Conservation (phyloP, 1,284 basidiomycete species). For the Pyrrhoderma noxium region DNA sequence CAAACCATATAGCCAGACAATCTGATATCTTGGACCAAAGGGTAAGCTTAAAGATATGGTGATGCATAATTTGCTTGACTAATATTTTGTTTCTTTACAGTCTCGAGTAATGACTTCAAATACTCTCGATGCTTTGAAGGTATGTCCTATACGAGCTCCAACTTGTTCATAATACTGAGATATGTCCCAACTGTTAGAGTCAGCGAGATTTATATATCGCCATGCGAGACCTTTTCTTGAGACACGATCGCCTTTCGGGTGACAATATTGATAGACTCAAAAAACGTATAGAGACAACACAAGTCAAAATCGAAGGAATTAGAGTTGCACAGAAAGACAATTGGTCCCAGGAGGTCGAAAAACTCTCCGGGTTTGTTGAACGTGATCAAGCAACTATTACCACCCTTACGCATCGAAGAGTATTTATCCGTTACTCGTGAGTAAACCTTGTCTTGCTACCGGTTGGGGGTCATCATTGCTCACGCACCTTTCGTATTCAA, state of each 20-base stretch:
- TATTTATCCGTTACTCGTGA: conserved; percentile 81
- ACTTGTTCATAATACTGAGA: no score
- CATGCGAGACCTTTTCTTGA: conserved; percentile 75
- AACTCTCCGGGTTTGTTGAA: conserved; percentile 59
- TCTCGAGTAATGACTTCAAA: conserved; percentile 53
- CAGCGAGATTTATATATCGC: conserved; percentile 87
- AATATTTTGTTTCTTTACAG: conserved; percentile 29
- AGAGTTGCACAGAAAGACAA: conserved; percentile 65
- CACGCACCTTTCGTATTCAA: background rate
- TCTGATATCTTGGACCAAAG: conserved; percentile 73
- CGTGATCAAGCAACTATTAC: conserved; percentile 71
- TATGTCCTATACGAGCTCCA: conserved; percentile 24
- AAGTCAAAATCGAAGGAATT: conserved; percentile 68
- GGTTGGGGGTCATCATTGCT: no score
- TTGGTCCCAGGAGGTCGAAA: conserved; percentile 79
- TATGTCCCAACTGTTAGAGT: conserved; percentile 43
- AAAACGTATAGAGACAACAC: conserved; percentile 73
- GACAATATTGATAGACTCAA: conserved; percentile 82
- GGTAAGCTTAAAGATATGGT: conserved; percentile 39
- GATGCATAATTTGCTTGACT: background rate
- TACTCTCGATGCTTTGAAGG: conserved; percentile 71
- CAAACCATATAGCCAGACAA: conserved; percentile 64
- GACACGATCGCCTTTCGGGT: conserved; percentile 75
- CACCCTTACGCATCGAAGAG: conserved; percentile 60
- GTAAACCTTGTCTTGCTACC: no score